These are phyloP conservation scores for Pinus tabuliformis DNA, from an alignment of 75 land plant genomes.

Conservation along the genomic window DNA sequence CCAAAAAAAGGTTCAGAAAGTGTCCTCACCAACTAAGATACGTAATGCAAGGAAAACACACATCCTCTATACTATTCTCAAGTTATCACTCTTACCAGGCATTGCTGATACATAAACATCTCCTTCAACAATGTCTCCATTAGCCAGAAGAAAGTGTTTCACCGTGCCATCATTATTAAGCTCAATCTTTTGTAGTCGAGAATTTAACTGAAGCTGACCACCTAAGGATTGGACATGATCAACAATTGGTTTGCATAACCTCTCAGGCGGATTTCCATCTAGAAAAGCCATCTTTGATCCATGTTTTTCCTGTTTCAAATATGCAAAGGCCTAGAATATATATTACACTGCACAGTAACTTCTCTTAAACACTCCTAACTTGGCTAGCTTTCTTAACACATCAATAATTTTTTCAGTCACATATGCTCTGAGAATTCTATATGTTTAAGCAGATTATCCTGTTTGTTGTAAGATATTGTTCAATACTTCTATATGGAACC, in stretches of 20 bases:
- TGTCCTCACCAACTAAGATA: too few species aligned
- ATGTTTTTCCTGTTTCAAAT: slow-evolving; percentile 76
- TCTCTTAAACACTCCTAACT: neutral
- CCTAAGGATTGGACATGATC: slow-evolving; percentile 76
- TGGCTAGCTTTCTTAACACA: neutral
- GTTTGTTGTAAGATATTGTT: neutral
- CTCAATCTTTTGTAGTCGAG: slow-evolving; percentile 83
- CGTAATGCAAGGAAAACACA: neutral
- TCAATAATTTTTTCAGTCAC: neutral
- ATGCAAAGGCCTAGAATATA: neutral
- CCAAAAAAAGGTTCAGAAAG: slow-evolving; percentile 3
- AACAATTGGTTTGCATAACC: slow-evolving; percentile 91
- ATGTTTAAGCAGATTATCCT: neutral
- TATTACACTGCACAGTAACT: neutral
- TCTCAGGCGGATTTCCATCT: slow-evolving; percentile 98
- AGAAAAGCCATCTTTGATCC: slow-evolving; percentile 99
- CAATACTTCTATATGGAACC: neutral
- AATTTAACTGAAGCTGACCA: slow-evolving; percentile 80
- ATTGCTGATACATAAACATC: slow-evolving; percentile 94
- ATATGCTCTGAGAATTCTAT: neutral
- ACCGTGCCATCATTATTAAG: slow-evolving; percentile 85
- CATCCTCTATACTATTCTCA: neutral
- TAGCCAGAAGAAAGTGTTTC: slow-evolving; percentile 68
- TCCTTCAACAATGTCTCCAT: slow-evolving; percentile 75
- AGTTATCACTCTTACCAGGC: slow-evolving; percentile 56